Evolutionary conservation across 257 asterid genomes (phyloP).

Genomic region (Capsicum rhomboideum): DNA sequence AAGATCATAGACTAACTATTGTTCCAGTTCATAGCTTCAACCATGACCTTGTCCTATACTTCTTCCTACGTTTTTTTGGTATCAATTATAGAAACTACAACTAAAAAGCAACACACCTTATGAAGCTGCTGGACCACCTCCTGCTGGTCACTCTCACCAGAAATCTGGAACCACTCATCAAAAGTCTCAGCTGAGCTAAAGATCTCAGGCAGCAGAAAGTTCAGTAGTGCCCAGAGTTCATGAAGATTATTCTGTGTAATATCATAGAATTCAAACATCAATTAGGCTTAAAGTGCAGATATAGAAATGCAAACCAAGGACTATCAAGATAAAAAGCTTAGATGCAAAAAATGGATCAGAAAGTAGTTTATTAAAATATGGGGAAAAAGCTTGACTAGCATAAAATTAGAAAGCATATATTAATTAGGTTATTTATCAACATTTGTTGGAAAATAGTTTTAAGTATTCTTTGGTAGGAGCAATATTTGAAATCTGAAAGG

Average conservation of each 20-base stretch:
- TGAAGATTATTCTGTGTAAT: conserved; percentile 93
- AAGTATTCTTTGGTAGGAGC: neutral
- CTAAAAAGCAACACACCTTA: conserved; percentile 51
- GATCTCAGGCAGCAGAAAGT: conserved; percentile 96
- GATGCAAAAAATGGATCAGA: neutral
- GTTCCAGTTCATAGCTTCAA: neutral
- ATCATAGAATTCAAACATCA: neutral
- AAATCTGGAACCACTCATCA: conserved; percentile 99
- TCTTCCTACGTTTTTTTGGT: neutral
- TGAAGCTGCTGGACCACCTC: conserved; percentile 99
- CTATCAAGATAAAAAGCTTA: neutral
- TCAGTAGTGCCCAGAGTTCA: conserved; percentile 97
- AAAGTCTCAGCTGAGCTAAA: conserved; percentile 99
- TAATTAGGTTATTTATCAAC: neutral
- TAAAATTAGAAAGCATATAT: neutral
- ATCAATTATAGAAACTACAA: neutral
- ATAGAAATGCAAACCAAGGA: neutral
- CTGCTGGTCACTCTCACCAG: conserved; percentile 97
- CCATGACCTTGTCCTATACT: neutral
- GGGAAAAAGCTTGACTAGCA: neutral
- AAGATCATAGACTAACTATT: neutral
- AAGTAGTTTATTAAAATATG: neutral
- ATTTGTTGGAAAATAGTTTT: neutral
- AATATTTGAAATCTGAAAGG: neutral
- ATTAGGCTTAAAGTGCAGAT: neutral